Evolutionary conservation across 371 early-diverging fungal species (phyloP), one percentile per base, ranked within the genome.

Genomic region (Mortierella sp.): DNA sequence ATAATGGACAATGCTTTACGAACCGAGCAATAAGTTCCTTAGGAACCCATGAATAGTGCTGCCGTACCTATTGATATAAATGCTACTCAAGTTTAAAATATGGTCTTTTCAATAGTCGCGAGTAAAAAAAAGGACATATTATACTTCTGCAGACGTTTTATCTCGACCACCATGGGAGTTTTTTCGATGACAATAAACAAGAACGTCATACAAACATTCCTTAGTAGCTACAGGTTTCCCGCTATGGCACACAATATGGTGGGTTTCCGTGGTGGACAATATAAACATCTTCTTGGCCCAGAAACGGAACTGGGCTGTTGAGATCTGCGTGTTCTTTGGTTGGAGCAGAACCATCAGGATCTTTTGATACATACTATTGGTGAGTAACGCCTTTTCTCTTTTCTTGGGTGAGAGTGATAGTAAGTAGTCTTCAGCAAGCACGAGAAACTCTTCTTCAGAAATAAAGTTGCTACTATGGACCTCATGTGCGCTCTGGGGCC

Each of bases 251-350:
- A 90, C 88, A 43, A 83, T 70, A 52, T 83, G 79, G 11, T 73
- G 69, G 2, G 70, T 70, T 32, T 60, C 65, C n/a, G 87, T 86
- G 3, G 72, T 78, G 1, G 77, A 70, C 6, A 89, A 81, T 20
- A 85, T 84, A 73, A 90, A 90, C 91, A 90, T 89, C 68, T 89
- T 90, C 70, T 90, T 90, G 52, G 88, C 91, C 91, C 90, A 90
- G 67, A 90, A 90, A 22, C 90, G 84, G 67, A 90, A 90, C 69
- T 90, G 91, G 5, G 91, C 90, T 4, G 91, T 90, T 20, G 91
- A 89, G 20, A 89, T 85, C 26, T 88, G 83, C 0, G 90, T 90
- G 65, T 89, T 90, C 40, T 87, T 81, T 26, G 91, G 91, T 61
- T 89, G 90, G 55, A 86, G 86, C 10, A 90, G 76, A 0, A 89